Evolutionary conservation across 2,329 filamentous ascomycete species (phyloP).

Genomic region (Alternaria novae-zelandiae): DNA sequence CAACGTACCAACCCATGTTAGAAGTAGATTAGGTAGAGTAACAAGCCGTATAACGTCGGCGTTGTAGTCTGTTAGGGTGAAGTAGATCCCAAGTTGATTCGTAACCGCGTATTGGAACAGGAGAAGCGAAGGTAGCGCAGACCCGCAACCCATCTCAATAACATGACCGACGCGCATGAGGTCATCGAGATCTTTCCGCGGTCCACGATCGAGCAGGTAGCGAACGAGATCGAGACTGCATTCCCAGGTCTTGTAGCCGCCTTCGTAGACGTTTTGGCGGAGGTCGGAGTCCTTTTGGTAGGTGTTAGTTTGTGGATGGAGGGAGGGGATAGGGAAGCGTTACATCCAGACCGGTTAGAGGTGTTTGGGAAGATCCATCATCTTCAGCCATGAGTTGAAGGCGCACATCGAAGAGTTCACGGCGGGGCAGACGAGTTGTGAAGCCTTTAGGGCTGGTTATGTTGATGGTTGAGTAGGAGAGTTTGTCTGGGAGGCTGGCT

Average conservation of each 20-base stretch:
- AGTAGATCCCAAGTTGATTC: constrained; percentile 59
- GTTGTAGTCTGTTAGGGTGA: constrained; percentile 82
- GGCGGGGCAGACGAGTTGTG: constrained; percentile 66
- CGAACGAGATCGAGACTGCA: constrained; percentile 81
- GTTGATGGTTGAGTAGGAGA: constrained; percentile 70
- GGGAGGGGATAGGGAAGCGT: not conserved
- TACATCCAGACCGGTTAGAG: constrained; percentile 39
- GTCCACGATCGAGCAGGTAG: constrained; percentile 60
- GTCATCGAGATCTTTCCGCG: constrained; percentile 58
- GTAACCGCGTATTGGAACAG: constrained; percentile 68
- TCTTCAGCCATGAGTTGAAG: constrained; percentile 80
- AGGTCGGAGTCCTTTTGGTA: constrained; percentile 66
- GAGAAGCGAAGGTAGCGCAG: constrained; percentile 73
- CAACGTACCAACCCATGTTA: constrained; percentile 63
- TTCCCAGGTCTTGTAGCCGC: constrained; percentile 90
- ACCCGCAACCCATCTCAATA: constrained; percentile 76
- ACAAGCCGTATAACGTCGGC: constrained; percentile 77
- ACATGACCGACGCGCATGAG: constrained; percentile 57
- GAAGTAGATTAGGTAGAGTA: constrained; percentile 77
- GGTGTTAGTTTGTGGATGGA: constrained; percentile 20
- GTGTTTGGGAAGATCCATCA: constrained; percentile 45
- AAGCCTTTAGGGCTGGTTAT: constrained; percentile 66
- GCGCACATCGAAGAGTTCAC: constrained; percentile 82
- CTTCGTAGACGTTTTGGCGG: constrained; percentile 82
- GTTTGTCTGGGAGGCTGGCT: constrained; percentile 70